Conservation (phyloP, 129 eudicot genomes). For the Flaveria ramosissima region DNA sequence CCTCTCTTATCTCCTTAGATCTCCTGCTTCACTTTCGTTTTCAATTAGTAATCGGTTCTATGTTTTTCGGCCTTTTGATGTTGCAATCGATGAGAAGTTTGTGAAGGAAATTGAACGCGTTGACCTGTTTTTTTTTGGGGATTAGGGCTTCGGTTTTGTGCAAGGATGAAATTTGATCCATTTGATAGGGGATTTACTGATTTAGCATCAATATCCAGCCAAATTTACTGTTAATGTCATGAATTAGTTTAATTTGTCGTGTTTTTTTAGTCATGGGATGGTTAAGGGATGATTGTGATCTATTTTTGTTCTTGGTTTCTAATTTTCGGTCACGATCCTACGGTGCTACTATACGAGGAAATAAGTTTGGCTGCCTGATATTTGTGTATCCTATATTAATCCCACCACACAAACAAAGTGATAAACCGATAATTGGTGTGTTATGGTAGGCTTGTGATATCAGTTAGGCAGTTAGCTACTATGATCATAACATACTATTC, state of each 20-base stretch:
- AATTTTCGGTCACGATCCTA: no score
- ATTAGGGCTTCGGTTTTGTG: neutral
- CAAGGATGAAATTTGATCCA: neutral
- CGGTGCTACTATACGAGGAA: neutral
- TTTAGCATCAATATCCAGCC: neutral
- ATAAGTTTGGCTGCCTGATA: conserved; percentile 2
- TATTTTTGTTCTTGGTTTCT: no score
- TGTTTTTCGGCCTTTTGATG: conserved; percentile 19
- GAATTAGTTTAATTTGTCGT: neutral
- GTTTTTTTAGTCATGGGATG: neutral
- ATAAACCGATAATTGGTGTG: neutral
- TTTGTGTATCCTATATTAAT: neutral
- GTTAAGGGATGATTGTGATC: neutral
- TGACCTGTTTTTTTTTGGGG: conserved; percentile 12
- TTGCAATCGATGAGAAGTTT: neutral
- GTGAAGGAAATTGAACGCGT: conserved; percentile 14
- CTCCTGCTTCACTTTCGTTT: conserved; percentile 19
- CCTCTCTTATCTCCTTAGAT: neutral
- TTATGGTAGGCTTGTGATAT: conserved; percentile 13
- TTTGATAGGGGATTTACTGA: neutral
- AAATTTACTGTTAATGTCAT: neutral
- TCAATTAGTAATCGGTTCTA: neutral
- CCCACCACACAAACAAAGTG: neutral
- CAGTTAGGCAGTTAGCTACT: neutral
- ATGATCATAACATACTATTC: neutral